Base-by-base conservation (phyloP, 2,329 filamentous ascomycete genomes). In the Penicillium glabrum region DNA sequence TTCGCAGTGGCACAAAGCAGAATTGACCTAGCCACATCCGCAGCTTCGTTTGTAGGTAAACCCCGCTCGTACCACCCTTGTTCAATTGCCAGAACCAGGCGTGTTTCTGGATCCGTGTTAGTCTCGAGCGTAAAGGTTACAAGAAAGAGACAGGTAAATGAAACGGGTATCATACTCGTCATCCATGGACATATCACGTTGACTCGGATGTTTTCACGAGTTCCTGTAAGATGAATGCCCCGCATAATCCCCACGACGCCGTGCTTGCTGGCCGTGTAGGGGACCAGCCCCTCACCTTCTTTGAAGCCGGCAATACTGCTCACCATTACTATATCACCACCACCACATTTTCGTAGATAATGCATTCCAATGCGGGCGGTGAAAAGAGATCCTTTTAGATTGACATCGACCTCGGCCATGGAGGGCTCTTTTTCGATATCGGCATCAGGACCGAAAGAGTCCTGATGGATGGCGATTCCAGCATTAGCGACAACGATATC, bases 401-500 rank as follows among this genome's bases (percentile, higher is more conserved):
- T 68, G 29, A 68, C 54, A 13, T 66, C 57, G 3, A 69, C 44
- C 37, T 65, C 59, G 23, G 31, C 45, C 56, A 67, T 60, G 6
- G 54, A 54, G 1, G 65, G 66, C 31, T 63, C 58, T 21, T 57
- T 21, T 21, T 60, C 56, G 16, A 64, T 55, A 33, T 63, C 59
- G 31, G 60, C 61, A 26, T 53, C 45, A 1, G 60, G 51, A 10
- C 60, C 53, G n/a, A 66, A 67, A 1, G 54, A 53, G 46, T 67
- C 61, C 27, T 59, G 56, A 24, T 58, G 58, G 7, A 59, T 59
- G 3, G 46, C 56, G 14, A 66, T 58, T 5, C 61, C 65, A 3
- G 66, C 66, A 48, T 68, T 64, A 14, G 62, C 67, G 23, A 67
- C 60, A 44, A 68, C 67, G 11, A 68, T 61, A n/a, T 67, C 62